These are phyloP conservation scores for Nicotiana attenuata DNA, from an alignment of 257 asterid species.

Conservation along the genomic window DNA sequence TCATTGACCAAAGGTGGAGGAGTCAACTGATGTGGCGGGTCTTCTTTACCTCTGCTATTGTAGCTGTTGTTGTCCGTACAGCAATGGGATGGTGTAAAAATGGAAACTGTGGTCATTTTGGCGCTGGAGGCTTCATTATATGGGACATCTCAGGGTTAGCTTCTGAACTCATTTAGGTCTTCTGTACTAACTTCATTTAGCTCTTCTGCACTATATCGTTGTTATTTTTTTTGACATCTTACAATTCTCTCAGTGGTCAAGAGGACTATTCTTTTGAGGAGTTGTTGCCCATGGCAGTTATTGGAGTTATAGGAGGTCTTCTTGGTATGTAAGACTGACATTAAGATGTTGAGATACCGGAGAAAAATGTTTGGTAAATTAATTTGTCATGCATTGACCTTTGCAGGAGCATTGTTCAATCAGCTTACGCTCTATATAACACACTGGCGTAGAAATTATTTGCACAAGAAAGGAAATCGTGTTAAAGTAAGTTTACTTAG, in stretches of 20 bases:
- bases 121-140: constrained; percentile 95
- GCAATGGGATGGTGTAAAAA: constrained; percentile 98
- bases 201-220: constrained; percentile 18
- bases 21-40: constrained; percentile 99
- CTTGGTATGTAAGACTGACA: constrained; percentile 55
- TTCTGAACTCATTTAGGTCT: constrained; percentile 20
- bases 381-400: constrained; percentile 7
- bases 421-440: constrained; percentile 81
- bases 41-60: constrained; percentile 96
- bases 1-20: constrained; percentile 81
- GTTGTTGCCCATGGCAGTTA: constrained; percentile 93
- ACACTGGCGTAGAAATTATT: constrained; percentile 83
- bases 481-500: constrained; percentile 55
- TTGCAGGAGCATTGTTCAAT: constrained; percentile 90
- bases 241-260: constrained; percentile 74
- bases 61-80: constrained; percentile 91
- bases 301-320: constrained; percentile 97
- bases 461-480: constrained; percentile 89
- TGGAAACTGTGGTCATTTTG: constrained; percentile 99
- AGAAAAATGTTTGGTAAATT: constrained; percentile 13
- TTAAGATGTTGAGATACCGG: constrained; percentile 14
- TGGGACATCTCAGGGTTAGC: constrained; percentile 92
- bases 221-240: constrained; percentile 21
- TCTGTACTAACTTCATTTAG: constrained; percentile 10
- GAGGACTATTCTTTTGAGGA: constrained; percentile 96